Evolutionary conservation across 2,329 filamentous ascomycete genomes (phyloP).

Genomic region (Emmonsiellopsis sp.): DNA sequence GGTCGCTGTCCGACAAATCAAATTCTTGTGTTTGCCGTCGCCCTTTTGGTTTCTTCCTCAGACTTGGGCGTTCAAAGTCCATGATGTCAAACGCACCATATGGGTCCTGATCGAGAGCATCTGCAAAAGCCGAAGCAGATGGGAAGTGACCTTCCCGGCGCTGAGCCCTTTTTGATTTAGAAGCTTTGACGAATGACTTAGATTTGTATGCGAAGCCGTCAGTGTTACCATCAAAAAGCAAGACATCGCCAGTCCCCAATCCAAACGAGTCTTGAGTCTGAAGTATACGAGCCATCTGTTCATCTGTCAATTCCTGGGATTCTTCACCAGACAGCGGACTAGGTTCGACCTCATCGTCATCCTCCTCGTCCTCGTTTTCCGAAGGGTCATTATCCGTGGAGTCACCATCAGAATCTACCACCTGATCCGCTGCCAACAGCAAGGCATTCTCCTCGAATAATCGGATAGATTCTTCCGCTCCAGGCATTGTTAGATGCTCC

Average conservation of each 20-base stretch:
- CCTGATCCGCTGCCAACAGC: not conserved
- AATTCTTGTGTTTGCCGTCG: constrained; percentile 40
- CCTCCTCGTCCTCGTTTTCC: constrained; percentile 21
- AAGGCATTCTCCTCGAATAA: constrained; percentile 25
- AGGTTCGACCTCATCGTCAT: constrained; percentile 23
- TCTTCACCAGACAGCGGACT: constrained; percentile 20
- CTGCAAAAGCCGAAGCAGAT: constrained; percentile 47
- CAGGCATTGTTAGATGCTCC: constrained; percentile 21
- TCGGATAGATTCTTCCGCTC: constrained; percentile 19
- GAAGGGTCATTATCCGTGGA: not conserved
- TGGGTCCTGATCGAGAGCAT: constrained; percentile 48
- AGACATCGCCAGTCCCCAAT: constrained; percentile 47
- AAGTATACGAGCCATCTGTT: constrained; percentile 51
- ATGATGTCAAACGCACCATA: constrained; percentile 72
- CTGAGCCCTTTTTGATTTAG: constrained; percentile 9
- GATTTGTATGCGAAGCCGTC: not conserved
- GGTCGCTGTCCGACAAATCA: constrained; percentile 56
- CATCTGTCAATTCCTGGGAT: constrained; percentile 42
- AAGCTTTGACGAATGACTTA: not conserved
- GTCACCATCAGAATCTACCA: not conserved
- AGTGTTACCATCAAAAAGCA: constrained; percentile 41
- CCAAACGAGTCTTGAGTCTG: constrained; percentile 56
- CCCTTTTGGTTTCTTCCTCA: constrained; percentile 57
- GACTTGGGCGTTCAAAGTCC: constrained; percentile 65
- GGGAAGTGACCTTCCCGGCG: constrained; percentile 36